Percentiles rank a stretch among this genome's conserved stretches.
These are phyloP conservation scores for Stagonosporopsis vannaccii DNA, from an alignment of 2,329 filamentous ascomycete genomes.

Conservation along the genomic window DNA sequence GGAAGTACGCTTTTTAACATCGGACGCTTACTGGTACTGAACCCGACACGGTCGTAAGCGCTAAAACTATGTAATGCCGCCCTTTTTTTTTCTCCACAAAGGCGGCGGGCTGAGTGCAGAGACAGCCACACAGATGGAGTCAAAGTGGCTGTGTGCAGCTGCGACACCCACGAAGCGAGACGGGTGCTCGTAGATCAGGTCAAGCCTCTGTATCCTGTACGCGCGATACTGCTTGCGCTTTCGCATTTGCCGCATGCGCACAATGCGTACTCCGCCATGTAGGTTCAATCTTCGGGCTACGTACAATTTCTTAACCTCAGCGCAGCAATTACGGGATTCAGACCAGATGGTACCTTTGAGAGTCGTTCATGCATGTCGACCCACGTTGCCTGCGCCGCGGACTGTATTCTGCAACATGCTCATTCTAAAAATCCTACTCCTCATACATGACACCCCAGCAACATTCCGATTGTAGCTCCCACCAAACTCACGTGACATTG, in stretches of 20 bases:
- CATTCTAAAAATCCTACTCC: too few species aligned
- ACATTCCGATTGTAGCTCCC: too few species aligned
- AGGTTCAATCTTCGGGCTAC: background rate
- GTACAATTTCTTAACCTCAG: too few species aligned
- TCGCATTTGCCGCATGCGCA: background rate
- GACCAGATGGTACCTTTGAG: too few species aligned
- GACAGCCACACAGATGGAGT: constrained; percentile 11
- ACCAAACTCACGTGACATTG: too few species aligned
- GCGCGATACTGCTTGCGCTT: background rate
- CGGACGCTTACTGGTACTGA: background rate
- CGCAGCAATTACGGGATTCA: too few species aligned
- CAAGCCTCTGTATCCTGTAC: background rate
- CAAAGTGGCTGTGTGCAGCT: constrained; percentile 6
- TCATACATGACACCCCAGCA: too few species aligned
- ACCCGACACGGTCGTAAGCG: background rate
- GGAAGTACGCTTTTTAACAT: background rate
- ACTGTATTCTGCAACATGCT: too few species aligned
- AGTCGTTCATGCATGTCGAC: too few species aligned
- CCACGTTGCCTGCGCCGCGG: too few species aligned
- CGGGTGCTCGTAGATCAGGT: constrained; percentile 1
- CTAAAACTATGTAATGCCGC: constrained; percentile 8
- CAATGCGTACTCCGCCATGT: background rate
- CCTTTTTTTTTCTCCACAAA: constrained; percentile 19
- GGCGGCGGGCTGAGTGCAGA: constrained; percentile 10
- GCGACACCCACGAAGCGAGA: constrained; percentile 7